phyloP scores from a whole-genome alignment of 208 protist species.

The Zelonia costaricensis region DNA sequence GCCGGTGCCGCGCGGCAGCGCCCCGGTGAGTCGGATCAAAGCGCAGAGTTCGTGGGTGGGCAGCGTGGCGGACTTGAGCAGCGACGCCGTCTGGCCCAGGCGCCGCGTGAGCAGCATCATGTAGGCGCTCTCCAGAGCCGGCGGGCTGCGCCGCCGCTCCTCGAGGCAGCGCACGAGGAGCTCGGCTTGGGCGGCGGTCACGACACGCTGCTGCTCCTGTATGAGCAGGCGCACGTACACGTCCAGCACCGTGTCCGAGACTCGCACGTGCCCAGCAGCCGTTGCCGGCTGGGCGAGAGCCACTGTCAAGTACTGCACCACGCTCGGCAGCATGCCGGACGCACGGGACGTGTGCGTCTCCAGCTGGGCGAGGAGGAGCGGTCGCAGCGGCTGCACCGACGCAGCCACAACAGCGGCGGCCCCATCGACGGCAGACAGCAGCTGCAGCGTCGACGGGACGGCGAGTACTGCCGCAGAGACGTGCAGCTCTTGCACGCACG shows the following conservation, averaged over 20 bases:
- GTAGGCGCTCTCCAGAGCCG: conserved; percentile 50
- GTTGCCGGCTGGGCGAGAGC: neutral
- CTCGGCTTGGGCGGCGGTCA: conserved; percentile 19
- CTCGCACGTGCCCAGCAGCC: neutral
- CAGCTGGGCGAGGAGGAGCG: conserved; percentile 11
- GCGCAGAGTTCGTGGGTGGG: conserved; percentile 12
- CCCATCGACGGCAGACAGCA: conserved; percentile 16
- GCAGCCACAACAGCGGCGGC: neutral
- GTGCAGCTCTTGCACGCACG: conserved; percentile 14
- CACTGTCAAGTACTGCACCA: conserved; percentile 16
- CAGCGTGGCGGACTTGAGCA: conserved; percentile 9
- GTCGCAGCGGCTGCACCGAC: conserved; percentile 7
- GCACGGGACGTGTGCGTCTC: conserved; percentile 9
- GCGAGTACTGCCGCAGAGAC: neutral
- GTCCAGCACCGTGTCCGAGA: conserved; percentile 65
- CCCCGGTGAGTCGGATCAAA: conserved; percentile 14
- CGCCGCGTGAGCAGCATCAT: conserved; percentile 65
- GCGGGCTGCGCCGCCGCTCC: conserved; percentile 25
- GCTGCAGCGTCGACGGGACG: conserved; percentile 5
- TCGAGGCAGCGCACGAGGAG: conserved; percentile 44
- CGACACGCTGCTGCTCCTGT: conserved; percentile 18
- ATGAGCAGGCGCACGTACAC: conserved; percentile 52
- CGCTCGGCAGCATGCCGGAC: conserved; percentile 4
- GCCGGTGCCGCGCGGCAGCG: neutral
- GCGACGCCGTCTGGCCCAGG: conserved; percentile 36